These are phyloP conservation scores for Arctium minus DNA, from an alignment of 129 eudicot genomes.

Conservation along the genomic window DNA sequence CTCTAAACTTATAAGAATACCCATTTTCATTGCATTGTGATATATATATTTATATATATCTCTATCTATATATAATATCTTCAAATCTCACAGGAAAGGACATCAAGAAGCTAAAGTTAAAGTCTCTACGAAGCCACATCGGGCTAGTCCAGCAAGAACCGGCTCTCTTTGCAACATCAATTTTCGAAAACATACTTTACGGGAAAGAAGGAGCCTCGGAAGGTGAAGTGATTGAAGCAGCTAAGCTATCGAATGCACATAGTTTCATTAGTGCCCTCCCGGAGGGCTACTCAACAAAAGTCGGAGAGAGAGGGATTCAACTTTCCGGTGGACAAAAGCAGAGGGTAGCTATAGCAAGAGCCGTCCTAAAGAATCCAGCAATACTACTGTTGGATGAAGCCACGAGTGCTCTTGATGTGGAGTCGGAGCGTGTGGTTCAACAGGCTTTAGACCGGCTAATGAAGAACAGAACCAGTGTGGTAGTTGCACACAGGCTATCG, in stretches of 20 bases:
- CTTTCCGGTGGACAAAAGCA: conserved; percentile 98
- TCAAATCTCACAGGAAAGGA: conserved; percentile 66
- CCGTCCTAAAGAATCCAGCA: conserved; percentile 86
- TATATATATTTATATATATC: too few relatives aligned
- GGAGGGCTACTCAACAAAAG: conserved; percentile 87
- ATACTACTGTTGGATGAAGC: conserved; percentile 88
- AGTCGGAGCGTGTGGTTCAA: conserved; percentile 89
- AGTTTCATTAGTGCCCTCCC: conserved; percentile 86
- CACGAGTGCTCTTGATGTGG: conserved; percentile 91
- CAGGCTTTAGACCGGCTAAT: conserved; percentile 78
- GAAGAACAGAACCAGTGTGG: conserved; percentile 81
- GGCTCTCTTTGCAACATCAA: conserved; percentile 93
- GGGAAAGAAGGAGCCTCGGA: conserved; percentile 97
- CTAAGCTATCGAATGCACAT: conserved; percentile 91
- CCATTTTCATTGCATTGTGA: not conserved
- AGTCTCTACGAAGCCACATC: conserved; percentile 78
- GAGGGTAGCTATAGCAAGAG: conserved; percentile 94
- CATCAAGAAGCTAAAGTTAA: conserved; percentile 76
- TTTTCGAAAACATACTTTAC: conserved; percentile 88
- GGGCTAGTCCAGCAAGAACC: conserved; percentile 99
- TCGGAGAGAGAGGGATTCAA: conserved; percentile 94
- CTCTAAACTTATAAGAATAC: not conserved
- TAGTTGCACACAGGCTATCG: conserved; percentile 92
- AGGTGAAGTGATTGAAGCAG: conserved; percentile 83
- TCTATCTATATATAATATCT: not conserved